phyloP scores from a whole-genome alignment of 2,329 filamentous ascomycete genomes.

The Ploettnerulaceae sp. region DNA sequence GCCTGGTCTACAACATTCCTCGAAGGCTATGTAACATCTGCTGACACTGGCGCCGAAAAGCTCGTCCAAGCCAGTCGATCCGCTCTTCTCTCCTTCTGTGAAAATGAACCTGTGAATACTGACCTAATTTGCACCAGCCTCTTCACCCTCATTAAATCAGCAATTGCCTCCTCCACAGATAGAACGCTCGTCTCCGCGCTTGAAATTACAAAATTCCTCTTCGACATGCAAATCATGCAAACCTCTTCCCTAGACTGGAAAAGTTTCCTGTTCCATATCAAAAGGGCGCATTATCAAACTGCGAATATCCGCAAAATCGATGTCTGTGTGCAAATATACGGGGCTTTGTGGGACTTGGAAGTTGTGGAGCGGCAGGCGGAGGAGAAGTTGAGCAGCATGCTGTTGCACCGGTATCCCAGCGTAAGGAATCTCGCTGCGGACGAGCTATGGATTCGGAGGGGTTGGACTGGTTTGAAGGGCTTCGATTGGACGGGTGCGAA shows the following conservation, averaged over 20 bases:
- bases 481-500: constrained; percentile 45
- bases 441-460: constrained; percentile 46
- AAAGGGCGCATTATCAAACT: constrained; percentile 78
- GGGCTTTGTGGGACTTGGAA: constrained; percentile 55
- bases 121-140: constrained; percentile 39
- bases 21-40: constrained; percentile 62
- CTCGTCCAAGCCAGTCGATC: constrained; percentile 64
- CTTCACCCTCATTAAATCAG: constrained; percentile 31
- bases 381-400: constrained; percentile 65
- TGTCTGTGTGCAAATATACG: constrained; percentile 76
- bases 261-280: constrained; percentile 62
- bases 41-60: constrained; percentile 73
- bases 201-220: constrained; percentile 71
- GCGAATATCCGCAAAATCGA: constrained; percentile 77
- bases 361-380: constrained; percentile 45
- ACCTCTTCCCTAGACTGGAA: constrained; percentile 38
- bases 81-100: constrained; percentile 55
- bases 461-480: constrained; percentile 40
- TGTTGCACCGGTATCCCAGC: constrained; percentile 78
- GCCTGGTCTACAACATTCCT: constrained; percentile 17
- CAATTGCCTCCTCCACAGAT: constrained; percentile 47
- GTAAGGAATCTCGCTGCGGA: constrained; percentile 59
- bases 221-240: constrained; percentile 55
- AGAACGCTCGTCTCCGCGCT: constrained; percentile 70
- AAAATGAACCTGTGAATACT: constrained; percentile 21